phyloP scores from a whole-genome alignment of 2,329 filamentous ascomycete genomes.

The Pseudogymnoascus sp. region DNA sequence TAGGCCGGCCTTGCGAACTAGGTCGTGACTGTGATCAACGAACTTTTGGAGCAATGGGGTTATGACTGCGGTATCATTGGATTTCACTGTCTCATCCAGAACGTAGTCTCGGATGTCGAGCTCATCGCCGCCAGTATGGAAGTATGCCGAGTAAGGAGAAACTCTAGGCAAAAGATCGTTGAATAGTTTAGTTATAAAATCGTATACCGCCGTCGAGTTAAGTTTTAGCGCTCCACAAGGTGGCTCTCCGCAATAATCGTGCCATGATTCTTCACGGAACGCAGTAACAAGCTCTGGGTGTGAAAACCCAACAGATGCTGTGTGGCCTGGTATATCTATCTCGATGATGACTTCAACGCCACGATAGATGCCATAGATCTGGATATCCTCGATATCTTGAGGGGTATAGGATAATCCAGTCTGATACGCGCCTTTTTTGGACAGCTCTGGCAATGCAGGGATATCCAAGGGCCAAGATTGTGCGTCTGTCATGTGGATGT shows the following conservation, averaged over 20 bases:
- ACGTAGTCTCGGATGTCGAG: constrained; percentile 68
- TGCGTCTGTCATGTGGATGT: constrained; percentile 73
- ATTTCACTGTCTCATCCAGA: constrained; percentile 63
- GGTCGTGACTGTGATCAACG: constrained; percentile 59
- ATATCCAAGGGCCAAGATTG: constrained; percentile 83
- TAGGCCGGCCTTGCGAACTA: constrained; percentile 55
- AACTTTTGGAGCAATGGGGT: constrained; percentile 72
- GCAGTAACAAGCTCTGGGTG: constrained; percentile 66
- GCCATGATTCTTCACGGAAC: constrained; percentile 48
- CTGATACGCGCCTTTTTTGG: constrained; percentile 65
- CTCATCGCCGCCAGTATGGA: constrained; percentile 84
- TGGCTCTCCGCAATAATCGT: constrained; percentile 52
- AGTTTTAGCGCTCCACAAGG: constrained; percentile 67
- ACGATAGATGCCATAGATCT: constrained; percentile 59
- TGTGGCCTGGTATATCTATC: constrained; percentile 76
- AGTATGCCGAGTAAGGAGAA: constrained; percentile 60
- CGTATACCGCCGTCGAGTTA: constrained; percentile 60
- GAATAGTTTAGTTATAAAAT: constrained; percentile 64
- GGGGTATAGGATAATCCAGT: constrained; percentile 59
- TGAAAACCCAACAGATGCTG: constrained; percentile 55
- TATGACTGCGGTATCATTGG: constrained; percentile 56
- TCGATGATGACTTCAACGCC: constrained; percentile 67
- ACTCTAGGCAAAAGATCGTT: constrained; percentile 69
- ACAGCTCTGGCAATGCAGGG: constrained; percentile 62
- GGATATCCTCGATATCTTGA: constrained; percentile 54